A percentile compares a stretch with the other conserved stretches of the same genome.
phyloP scores from a whole-genome alignment of 2,329 filamentous ascomycete species.

The Penicillium sp. region DNA sequence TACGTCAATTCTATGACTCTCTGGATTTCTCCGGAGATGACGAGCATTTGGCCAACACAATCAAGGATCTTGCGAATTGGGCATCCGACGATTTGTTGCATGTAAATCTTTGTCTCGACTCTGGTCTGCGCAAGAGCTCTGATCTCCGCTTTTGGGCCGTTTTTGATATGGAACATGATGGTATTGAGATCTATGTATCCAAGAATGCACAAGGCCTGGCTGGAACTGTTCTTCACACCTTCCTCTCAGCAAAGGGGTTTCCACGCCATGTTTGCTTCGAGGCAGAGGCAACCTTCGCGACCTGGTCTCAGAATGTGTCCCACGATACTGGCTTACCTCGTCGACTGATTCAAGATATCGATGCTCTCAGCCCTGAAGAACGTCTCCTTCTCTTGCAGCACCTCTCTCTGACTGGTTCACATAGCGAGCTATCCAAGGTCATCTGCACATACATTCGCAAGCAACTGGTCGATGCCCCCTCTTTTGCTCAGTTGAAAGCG shows the following conservation, averaged over 20 bases:
- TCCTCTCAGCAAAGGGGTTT: slow-evolving; percentile 41
- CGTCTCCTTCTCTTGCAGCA: slow-evolving; percentile 39
- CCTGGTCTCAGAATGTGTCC: slow-evolving; percentile 32
- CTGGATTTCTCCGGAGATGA: slow-evolving; percentile 19
- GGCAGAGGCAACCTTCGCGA: slow-evolving; percentile 37
- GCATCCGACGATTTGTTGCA: slow-evolving; percentile 26
- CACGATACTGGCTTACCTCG: slow-evolving; percentile 32
- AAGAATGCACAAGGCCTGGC: slow-evolving; percentile 43
- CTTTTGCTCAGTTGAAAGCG: slow-evolving; percentile 39
- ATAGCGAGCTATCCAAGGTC: slow-evolving; percentile 25
- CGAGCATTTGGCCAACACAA: slow-evolving; percentile 20
- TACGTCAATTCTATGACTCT: slow-evolving; percentile 31
- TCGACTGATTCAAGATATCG: slow-evolving; percentile 42
- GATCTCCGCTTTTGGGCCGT: slow-evolving; percentile 43
- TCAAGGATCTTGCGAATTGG: slow-evolving; percentile 31
- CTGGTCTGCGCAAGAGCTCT: slow-evolving; percentile 37
- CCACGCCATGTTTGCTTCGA: slow-evolving; percentile 40
- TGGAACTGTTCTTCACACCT: slow-evolving; percentile 46
- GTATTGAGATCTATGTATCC: slow-evolving; percentile 42
- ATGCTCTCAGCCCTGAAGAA: slow-evolving; percentile 43
- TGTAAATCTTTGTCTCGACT: slow-evolving; percentile 39
- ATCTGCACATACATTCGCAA: slow-evolving; percentile 33
- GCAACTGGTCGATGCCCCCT: slow-evolving; percentile 38
- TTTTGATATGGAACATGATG: slow-evolving; percentile 34
- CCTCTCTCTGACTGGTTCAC: slow-evolving; percentile 28